Base-by-base conservation (phyloP, 2,329 filamentous ascomycete species). In the Paecilomyces sp. region DNA sequence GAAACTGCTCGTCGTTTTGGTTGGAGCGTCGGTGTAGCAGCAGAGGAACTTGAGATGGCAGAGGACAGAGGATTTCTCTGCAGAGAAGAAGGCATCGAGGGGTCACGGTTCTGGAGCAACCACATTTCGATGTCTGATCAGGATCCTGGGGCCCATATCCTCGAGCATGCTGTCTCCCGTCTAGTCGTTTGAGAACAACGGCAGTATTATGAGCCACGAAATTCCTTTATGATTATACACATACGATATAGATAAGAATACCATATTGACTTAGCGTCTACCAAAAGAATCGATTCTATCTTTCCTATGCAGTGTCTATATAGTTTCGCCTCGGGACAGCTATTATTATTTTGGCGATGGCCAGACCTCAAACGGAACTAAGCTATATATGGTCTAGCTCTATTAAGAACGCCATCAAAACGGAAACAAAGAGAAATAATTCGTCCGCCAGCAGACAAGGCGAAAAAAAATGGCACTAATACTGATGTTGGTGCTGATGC, bases 11-110 rank as follows among this genome's bases (percentile, higher is more conserved):
- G 95, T 73, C 82, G 86, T 56, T 99, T 99, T 75, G 91, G 92
- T 5, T 99, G 94, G 94, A 97, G 94, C 72, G 88, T 99, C 7
- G 94, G 94, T 8, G 93, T 99, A 24, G 94, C 94, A 1, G 90
- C 89, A 61, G 94, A 97, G 73, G 94, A 99, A 76, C 81, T 99
- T 12, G 90, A 97, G 72, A 97, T 99, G 93, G 92, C 92, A 0
- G 94, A 99, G 74, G 93, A 97, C 72, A 86, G 84, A 59, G 94
- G 94, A 0, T 85, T 87, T 2, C 73, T 99, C 22, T 97, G 93
- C 72, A 87, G 94, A 55, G 94, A 99, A 72, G 92, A 96, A 68
- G 88, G 91, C 3, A 85, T 97, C 13, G 92, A 97, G 72, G 94
- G 94, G 0, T 80, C 96, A 54, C 88, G 88, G 68, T 99, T 96